phyloP scores from a whole-genome alignment of 495 filamentous ascomycete species.

The Filosporella fistucella region DNA sequence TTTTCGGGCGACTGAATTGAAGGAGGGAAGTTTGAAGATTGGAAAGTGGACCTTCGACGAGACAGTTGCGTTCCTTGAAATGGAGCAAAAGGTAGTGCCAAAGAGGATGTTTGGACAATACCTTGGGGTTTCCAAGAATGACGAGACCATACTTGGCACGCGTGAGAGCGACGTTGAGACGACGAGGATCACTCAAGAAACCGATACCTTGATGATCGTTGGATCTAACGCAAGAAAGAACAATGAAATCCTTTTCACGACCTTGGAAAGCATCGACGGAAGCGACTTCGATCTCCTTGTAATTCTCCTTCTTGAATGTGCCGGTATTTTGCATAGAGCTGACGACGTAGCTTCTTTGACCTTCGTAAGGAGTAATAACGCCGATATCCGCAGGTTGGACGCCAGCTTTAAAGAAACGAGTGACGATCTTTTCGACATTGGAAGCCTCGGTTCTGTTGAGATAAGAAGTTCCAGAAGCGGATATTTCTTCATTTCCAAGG shows the following conservation, averaged over 20 bases:
- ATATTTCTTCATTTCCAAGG: slow-evolving; percentile 95
- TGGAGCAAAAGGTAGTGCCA: slow-evolving; percentile 97
- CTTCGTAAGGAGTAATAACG: slow-evolving; percentile 98
- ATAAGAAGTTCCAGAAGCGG: slow-evolving; percentile 95
- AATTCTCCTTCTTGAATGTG: slow-evolving; percentile 95
- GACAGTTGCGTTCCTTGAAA: slow-evolving; percentile 94
- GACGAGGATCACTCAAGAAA: slow-evolving; percentile 96
- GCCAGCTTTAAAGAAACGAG: slow-evolving; percentile 98
- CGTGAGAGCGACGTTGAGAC: slow-evolving; percentile 97
- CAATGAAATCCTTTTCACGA: slow-evolving; percentile 98
- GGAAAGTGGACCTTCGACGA: slow-evolving; percentile 94
- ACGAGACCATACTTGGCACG: slow-evolving; percentile 95
- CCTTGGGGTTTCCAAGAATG: slow-evolving; percentile 97
- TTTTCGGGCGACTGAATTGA: slow-evolving; percentile 92
- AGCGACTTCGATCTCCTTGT: slow-evolving; percentile 98
- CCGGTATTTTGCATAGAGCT: slow-evolving; percentile 98
- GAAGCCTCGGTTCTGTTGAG: slow-evolving; percentile 95
- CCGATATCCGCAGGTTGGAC: slow-evolving; percentile 89
- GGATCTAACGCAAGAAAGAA: slow-evolving; percentile 95
- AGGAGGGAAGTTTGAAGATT: slow-evolving; percentile 93
- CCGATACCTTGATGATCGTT: slow-evolving; percentile 99
- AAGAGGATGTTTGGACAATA: slow-evolving; percentile 93
- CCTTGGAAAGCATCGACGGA: slow-evolving; percentile 99
- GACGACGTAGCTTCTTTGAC: slow-evolving; percentile 96
- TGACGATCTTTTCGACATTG: slow-evolving; percentile 97